These are phyloP conservation scores for Botrytis byssoidea DNA, from an alignment of 2,329 filamentous ascomycete species.

Conservation along the genomic window DNA sequence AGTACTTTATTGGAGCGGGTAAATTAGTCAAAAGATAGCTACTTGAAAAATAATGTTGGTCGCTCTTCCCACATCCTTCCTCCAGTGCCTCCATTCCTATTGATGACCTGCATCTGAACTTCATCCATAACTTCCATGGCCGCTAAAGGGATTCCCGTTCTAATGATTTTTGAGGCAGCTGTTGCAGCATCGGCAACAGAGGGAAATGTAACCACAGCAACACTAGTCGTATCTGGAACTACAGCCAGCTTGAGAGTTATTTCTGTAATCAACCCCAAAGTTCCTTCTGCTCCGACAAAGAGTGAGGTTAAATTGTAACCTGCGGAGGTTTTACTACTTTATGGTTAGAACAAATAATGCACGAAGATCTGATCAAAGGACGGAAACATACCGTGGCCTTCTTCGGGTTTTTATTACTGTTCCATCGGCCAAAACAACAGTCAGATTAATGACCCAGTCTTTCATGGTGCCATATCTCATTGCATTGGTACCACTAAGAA, in stretches of 20 bases:
- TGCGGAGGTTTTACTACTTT: constrained; percentile 63
- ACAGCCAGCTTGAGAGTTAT: constrained; percentile 78
- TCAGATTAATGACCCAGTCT: constrained; percentile 81
- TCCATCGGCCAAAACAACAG: constrained; percentile 76
- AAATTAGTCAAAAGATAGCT: neutral
- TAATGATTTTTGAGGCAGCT: constrained; percentile 70
- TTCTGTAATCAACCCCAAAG: constrained; percentile 76
- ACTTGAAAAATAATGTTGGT: constrained; percentile 77
- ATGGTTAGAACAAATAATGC: neutral
- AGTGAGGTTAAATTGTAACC: constrained; percentile 79
- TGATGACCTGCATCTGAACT: constrained; percentile 78
- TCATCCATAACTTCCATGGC: constrained; percentile 76
- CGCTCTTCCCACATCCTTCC: constrained; percentile 68
- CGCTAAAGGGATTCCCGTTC: constrained; percentile 44
- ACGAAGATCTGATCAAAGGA: too few relatives aligned
- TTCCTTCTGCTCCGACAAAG: constrained; percentile 80
- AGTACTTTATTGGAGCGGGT: neutral
- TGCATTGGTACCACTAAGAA: constrained; percentile 67
- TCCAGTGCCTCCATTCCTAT: constrained; percentile 65
- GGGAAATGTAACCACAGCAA: constrained; percentile 76
- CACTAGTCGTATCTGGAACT: constrained; percentile 69
- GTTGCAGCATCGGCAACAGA: constrained; percentile 70
- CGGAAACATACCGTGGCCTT: constrained; percentile 53
- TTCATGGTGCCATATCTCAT: constrained; percentile 84
- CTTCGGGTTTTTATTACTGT: constrained; percentile 74